These are phyloP conservation scores for Neurospora pannonica DNA, from an alignment of 495 filamentous ascomycete species.

Conservation along the genomic window DNA sequence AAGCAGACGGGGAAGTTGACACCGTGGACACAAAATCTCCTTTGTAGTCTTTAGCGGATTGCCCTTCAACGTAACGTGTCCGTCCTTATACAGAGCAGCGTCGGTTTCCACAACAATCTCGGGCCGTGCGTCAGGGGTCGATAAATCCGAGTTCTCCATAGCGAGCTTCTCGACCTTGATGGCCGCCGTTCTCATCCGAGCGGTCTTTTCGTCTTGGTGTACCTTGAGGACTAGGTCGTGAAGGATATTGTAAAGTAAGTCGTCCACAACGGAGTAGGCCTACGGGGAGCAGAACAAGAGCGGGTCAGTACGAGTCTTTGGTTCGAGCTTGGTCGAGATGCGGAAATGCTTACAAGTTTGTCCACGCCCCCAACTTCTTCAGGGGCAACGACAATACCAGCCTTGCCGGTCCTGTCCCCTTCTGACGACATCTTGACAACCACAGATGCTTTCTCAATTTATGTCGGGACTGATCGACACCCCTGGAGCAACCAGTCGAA, in stretches of 20 bases:
- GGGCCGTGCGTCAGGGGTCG: conserved; percentile 31
- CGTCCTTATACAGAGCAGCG: conserved; percentile 62
- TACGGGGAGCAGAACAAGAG: conserved; percentile 12
- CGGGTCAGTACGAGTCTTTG: not conserved
- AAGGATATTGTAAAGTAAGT: conserved; percentile 62
- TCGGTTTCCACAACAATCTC: conserved; percentile 56
- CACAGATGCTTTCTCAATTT: not conserved
- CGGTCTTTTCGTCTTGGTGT: conserved; percentile 65
- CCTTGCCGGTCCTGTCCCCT: conserved; percentile 31
- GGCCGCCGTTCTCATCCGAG: conserved; percentile 63
- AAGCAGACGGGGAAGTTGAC: conserved; percentile 53
- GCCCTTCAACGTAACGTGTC: conserved; percentile 61
- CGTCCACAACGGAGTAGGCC: conserved; percentile 51
- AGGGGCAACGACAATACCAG: conserved; percentile 37
- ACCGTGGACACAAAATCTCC: conserved; percentile 60
- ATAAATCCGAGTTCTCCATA: conserved; percentile 39
- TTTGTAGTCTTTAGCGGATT: conserved; percentile 66
- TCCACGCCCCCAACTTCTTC: conserved; percentile 31
- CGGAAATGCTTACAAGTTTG: conserved; percentile 32
- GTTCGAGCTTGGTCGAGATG: not conserved
- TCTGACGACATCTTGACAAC: conserved; percentile 27
- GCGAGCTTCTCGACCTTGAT: conserved; percentile 60
- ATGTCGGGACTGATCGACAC: not conserved
- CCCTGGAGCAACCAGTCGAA: not conserved
- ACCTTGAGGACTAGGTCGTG: conserved; percentile 61